Evolutionary conservation across 257 asterid genomes (phyloP), one percentile per base, ranked within the genome.

Genomic region (Anisodus tanguticus): DNA sequence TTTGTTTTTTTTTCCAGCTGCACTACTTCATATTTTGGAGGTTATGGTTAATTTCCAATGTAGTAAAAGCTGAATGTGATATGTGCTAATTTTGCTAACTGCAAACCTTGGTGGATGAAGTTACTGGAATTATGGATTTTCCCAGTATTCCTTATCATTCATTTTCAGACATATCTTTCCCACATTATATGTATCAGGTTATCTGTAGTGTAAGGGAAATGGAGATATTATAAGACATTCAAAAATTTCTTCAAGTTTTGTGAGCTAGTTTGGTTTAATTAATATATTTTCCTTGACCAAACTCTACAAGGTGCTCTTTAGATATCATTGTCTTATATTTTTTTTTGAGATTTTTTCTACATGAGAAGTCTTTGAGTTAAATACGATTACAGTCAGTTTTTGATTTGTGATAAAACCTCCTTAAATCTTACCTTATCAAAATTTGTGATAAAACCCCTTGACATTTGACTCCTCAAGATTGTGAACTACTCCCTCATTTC

Each of bases 1-100:
- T 19, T 51, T 76, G 47, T 22, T 77, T 53, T 77, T 31, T 51
- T 76, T 76, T 76, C 62, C 62, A 13, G 26, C 22, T 76, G 81
- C 63, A 7, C 22, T 26, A 51, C 7, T 8, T 51, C 62, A 22
- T 76, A 63, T 17, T 51, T 76, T 22, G 45, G 47, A 51, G 13
- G 63, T 72, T 19, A 11, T 19, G 57, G 51, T 45, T 71, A 71
- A 17, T 45, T 71, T 71, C 4, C 58, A 71, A 71, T 43, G 39
- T 71, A 5, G 39, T 71, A 45, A 71, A 43, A 57, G 45, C 19
- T 45, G 59, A 72, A 72, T 10, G 39, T 71, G 57, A 49, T 71
- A 19, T 49, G 60, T 49, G 62, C 81, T 74, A 49, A 49, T 49
- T 74, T 74, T 10, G 80, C 80, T 22, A 5, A 49, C 41, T 5